Evolutionary conservation across 1,284 basidiomycete species (phyloP), one percentile per base, ranked within the genome.

Genomic region (Apiotrichum akiyoshidainum): DNA sequence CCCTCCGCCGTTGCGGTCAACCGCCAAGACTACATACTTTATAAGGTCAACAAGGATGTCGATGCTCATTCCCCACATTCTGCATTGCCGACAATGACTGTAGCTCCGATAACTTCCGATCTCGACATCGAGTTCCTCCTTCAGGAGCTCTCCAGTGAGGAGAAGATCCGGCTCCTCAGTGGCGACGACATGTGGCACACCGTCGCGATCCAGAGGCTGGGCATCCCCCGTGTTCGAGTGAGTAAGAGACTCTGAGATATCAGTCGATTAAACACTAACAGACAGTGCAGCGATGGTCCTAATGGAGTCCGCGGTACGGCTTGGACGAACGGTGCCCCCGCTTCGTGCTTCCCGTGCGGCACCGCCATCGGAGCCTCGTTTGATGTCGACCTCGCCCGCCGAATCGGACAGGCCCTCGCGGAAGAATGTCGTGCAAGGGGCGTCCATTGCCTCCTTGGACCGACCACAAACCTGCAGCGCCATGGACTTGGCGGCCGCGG

Each of bases 141-240:
- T 16, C 37, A 16, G 12, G 37, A 39, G 37, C 49, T 67, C 40
- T 52, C 59, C 21, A 65, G 58, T 57, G 65, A 67, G 46, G 66
- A 68, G 16, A 83, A 87, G 3, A 88, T 89, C 64, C 76, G 80
- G 21, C 79, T 90, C 31, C 85, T 84, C 14, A 85, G 85, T 5
- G 88, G 87, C 39, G 85, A 86, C 33, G 87, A 87, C 22, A 85
- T 86, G 69, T 89, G 88, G 88, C 84, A 87, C 69, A 89, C 88
- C 0, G 83, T 85, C 57, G 80, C 79, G 10, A 75, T 89, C 21
- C 82, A 85, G 11, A 78, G 87, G 9, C 79, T 88, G 2, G 84
- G 85, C 0, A 79, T 90, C 51, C 88, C 88, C 34, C 82, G 87
- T 12, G 79, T 90, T 68, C 87, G 89, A 79, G 86, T 86, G 64